phyloP scores from a whole-genome alignment of 768 basidiomycete genomes.

The Hericium alpestre region DNA sequence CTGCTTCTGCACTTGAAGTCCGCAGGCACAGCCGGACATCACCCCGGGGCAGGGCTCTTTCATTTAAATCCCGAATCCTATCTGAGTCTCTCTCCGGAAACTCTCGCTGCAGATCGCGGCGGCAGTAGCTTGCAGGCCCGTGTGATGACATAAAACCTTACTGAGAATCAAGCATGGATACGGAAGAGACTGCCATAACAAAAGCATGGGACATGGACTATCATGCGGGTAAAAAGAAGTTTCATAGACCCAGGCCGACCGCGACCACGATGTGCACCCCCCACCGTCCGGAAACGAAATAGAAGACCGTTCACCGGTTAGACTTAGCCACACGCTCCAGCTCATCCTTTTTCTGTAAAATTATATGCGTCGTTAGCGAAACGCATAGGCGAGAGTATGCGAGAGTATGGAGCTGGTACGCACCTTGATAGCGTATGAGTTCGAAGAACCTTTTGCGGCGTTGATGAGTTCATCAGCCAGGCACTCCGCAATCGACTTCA shows the following conservation, averaged over 20 bases:
- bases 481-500: conserved; percentile 98
- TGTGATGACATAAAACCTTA: neutral
- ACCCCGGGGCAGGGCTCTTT: too few relatives aligned
- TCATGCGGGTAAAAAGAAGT: conserved; percentile 1
- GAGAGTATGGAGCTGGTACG: conserved; percentile 12
- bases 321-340: conserved; percentile 99
- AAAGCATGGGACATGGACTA: conserved; percentile 1
- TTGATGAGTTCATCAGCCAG: conserved; percentile 99
- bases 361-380: neutral
- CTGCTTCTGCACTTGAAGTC: too few relatives aligned
- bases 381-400: neutral
- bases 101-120: too few relatives aligned
- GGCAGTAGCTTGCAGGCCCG: too few relatives aligned
- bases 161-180: neutral
- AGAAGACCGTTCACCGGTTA: conserved; percentile 71
- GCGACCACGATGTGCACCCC: neutral
- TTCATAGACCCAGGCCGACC: neutral
- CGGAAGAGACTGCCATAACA: neutral
- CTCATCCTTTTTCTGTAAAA: conserved; percentile 88
- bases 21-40: too few relatives aligned
- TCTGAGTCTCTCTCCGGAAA: too few relatives aligned
- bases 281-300: neutral
- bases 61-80: too few relatives aligned
- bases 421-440: conserved; percentile 99
- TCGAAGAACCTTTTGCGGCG: conserved; percentile 98